These are phyloP conservation scores for Hymenoscyphus fraxineus DNA, from an alignment of 2,329 filamentous ascomycete species.

Conservation along the genomic window DNA sequence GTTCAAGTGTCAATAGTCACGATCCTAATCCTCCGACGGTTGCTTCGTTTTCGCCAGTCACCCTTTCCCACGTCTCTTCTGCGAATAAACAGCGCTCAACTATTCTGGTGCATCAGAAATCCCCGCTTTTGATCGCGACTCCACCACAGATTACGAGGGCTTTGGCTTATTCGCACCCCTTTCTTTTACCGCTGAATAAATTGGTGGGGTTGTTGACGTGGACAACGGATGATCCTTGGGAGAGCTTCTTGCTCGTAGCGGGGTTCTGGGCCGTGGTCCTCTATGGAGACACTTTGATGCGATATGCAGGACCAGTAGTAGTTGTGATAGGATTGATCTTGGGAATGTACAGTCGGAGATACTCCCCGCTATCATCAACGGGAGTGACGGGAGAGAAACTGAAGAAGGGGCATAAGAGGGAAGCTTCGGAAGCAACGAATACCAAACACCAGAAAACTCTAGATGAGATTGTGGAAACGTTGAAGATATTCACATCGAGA, in stretches of 20 bases:
- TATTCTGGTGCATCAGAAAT: constrained; percentile 95
- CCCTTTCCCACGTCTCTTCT: constrained; percentile 59
- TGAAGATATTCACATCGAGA: constrained; percentile 84
- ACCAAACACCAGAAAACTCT: constrained; percentile 87
- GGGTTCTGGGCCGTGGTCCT: constrained; percentile 82
- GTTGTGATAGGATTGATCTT: constrained; percentile 75
- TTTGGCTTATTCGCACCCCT: constrained; percentile 92
- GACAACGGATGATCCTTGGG: constrained; percentile 92
- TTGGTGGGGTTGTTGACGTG: constrained; percentile 83
- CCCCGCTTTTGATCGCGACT: constrained; percentile 84
- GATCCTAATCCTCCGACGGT: constrained; percentile 64
- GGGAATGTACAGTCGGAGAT: constrained; percentile 88
- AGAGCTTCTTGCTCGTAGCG: constrained; percentile 86
- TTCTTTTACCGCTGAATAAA: constrained; percentile 83
- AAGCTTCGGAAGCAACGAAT: constrained; percentile 52
- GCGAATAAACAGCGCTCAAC: constrained; percentile 77
- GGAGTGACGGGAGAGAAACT: constrained; percentile 62
- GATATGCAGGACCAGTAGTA: constrained; percentile 78
- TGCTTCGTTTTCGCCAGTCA: constrained; percentile 85
- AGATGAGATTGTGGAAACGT: constrained; percentile 92
- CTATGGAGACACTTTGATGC: constrained; percentile 80
- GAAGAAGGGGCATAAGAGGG: constrained; percentile 51
- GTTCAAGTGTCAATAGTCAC: constrained; percentile 20
- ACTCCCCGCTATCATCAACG: constrained; percentile 84
- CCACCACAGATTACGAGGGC: constrained; percentile 92